These are phyloP conservation scores for Tephrocybe sp. DNA, from an alignment of 768 basidiomycete genomes.

Conservation along the genomic window DNA sequence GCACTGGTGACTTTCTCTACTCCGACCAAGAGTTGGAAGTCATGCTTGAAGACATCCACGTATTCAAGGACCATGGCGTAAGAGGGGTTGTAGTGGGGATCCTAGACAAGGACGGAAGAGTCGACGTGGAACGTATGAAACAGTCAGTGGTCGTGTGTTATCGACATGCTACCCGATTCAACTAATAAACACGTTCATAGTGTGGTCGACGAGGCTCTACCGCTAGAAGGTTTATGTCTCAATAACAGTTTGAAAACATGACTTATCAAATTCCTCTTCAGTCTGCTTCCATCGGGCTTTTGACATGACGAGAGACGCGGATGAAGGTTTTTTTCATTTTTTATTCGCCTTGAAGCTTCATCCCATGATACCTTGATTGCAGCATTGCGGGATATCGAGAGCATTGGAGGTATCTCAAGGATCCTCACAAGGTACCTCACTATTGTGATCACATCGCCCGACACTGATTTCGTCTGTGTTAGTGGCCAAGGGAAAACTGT, in stretches of 20 bases:
- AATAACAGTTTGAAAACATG: not conserved
- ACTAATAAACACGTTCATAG: conserved; percentile 38
- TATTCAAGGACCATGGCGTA: conserved; percentile 57
- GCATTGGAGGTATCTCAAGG: conserved; percentile 67
- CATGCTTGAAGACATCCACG: conserved; percentile 72
- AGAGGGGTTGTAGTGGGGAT: conserved; percentile 70
- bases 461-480: not conserved
- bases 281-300: conserved; percentile 83
- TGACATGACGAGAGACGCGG: conserved; percentile 63
- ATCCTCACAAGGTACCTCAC: conserved; percentile 71
- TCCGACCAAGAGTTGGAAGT: conserved; percentile 62
- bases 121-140: conserved; percentile 61
- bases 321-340: conserved; percentile 41
- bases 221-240: conserved; percentile 57
- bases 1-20: conserved; percentile 80
- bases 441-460: not conserved
- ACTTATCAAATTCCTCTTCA: conserved; percentile 23
- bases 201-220: conserved; percentile 55
- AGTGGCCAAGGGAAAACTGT: conserved; percentile 57
- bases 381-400: conserved; percentile 51
- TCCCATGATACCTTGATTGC: not conserved
- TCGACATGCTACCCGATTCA: not conserved
- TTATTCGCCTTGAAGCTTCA: not conserved
- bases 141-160: conserved; percentile 36
- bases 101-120: conserved; percentile 53